phyloP scores from a whole-genome alignment of 2,329 filamentous ascomycete genomes.

The Phialophora tarda region DNA sequence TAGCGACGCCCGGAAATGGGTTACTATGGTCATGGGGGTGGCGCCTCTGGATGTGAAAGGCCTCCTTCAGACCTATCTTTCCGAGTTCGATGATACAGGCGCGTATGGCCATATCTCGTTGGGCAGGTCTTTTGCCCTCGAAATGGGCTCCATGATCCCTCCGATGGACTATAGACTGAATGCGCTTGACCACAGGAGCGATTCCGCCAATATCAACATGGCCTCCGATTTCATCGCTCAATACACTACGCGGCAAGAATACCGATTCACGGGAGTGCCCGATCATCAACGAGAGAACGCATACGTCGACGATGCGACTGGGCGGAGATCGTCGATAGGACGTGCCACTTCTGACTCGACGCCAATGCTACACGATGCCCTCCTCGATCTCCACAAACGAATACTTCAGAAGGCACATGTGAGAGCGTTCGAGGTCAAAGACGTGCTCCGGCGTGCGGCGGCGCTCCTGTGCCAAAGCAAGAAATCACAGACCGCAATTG shows the following conservation, averaged over 20 bases:
- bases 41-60: constrained; percentile 95
- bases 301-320: constrained; percentile 27
- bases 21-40: constrained; percentile 77
- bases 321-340: constrained; percentile 27
- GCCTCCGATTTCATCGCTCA: constrained; percentile 96
- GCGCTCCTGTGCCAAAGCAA: constrained; percentile 81
- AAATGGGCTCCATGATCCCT: constrained; percentile 88
- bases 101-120: constrained; percentile 90
- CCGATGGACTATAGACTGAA: constrained; percentile 82
- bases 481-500: constrained; percentile 76
- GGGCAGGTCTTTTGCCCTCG: constrained; percentile 89
- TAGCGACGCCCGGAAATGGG: constrained; percentile 78
- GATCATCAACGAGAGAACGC: constrained; percentile 56
- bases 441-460: constrained; percentile 82
- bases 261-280: constrained; percentile 81
- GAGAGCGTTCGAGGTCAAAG: constrained; percentile 74
- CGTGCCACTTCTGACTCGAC: constrained; percentile 41
- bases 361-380: constrained; percentile 59
- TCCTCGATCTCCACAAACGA: constrained; percentile 74
- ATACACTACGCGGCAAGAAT: constrained; percentile 95
- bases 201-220: constrained; percentile 76
- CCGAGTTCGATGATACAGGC: constrained; percentile 90
- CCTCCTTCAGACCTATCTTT: constrained; percentile 88
- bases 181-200: constrained; percentile 76
- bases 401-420: constrained; percentile 72